Evolutionary conservation across 1,284 basidiomycete genomes (phyloP).

Genomic region (Agaricales sp.): DNA sequence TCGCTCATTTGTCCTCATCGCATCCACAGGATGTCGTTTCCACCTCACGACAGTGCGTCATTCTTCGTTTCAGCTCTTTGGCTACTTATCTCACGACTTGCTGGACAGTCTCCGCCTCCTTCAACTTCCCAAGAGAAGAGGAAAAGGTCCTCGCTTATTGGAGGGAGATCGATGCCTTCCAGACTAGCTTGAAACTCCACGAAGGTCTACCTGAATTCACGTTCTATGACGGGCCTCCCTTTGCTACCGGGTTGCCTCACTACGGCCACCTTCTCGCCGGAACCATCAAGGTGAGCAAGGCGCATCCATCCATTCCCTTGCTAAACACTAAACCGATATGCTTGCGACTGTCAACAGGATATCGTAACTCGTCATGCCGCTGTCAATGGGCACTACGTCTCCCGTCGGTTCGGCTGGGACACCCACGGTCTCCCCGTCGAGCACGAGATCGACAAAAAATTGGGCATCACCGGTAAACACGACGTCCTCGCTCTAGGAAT

Average conservation of each 20-base stretch:
- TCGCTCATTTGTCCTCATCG: not conserved
- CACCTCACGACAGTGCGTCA: slow-evolving; percentile 60
- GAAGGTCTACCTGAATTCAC: slow-evolving; percentile 85
- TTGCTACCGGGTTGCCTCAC: slow-evolving; percentile 95
- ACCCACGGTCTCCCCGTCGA: slow-evolving; percentile 98
- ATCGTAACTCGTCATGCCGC: slow-evolving; percentile 95
- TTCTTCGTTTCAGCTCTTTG: slow-evolving; percentile 5
- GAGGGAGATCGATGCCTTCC: slow-evolving; percentile 97
- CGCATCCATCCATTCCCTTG: too few relatives aligned
- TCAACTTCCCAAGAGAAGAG: slow-evolving; percentile 90
- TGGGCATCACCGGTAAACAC: slow-evolving; percentile 86
- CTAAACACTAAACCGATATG: not conserved
- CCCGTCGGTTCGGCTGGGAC: slow-evolving; percentile 98
- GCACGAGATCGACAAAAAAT: slow-evolving; percentile 98
- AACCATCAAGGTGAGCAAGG: slow-evolving; percentile 80
- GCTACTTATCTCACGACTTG: not conserved
- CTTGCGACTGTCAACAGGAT: slow-evolving; percentile 43
- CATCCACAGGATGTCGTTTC: slow-evolving; percentile 47
- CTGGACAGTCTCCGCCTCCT: slow-evolving; percentile 52
- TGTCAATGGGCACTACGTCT: slow-evolving; percentile 90
- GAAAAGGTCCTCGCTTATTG: slow-evolving; percentile 89
- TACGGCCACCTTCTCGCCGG: slow-evolving; percentile 89
- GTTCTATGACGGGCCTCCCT: slow-evolving; percentile 98
- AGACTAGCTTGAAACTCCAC: slow-evolving; percentile 87
- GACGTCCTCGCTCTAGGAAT: slow-evolving; percentile 97